Base-by-base conservation (phyloP, 306 rosid genomes). In the Corylus heterophylla region DNA sequence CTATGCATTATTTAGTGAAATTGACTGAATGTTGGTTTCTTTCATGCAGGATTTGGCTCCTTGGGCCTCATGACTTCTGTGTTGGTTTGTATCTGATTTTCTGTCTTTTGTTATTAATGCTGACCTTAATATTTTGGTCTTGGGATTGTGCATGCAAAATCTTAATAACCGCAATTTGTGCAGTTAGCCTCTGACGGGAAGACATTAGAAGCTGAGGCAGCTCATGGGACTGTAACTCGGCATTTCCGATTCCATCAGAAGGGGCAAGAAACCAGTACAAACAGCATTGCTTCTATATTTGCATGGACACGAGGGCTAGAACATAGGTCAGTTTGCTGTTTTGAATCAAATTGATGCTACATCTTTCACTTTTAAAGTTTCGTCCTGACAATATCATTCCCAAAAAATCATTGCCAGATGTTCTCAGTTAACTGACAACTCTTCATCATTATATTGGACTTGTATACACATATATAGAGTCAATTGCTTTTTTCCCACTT, bases 221-320 rank as follows among this genome's bases (percentile, higher is more conserved):
- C 99, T 81, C 99, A 96, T 87, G 99, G 99, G 86, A 96, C 99
- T 79, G 99, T 96, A 52, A 93, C 97, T 45, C 87, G 98, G 47
- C 99, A 96, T 88, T 96, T 88, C 81, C 92, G 98, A 78, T 71
- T 96, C 74, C 91, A 96, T 82, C 93, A 96, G 74, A 93, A 87
- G 83, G 98, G 98, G 80, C 97, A 89, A 83, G 98, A 96, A 88
- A 96, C 99, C 73, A 96, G 98, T 75, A 96, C 99, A 61, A 96
- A 96, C 84, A 96, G 98, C 79, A 96, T 96, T 86, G 99, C 99
- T 74, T 96, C 98, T 42, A 91, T 96, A 83, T 96, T 91, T 89
- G 99, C 99, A 8, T 96, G 99, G 99, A 86, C 99, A 17, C 88
- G 98, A 69, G 99, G 99, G 64, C 94, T 96, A 75, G 92, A 82